Percentiles rank a stretch among this genome's conserved stretches.
phyloP scores from a whole-genome alignment of 306 rosid species.

The Casuarina equisetifolia region DNA sequence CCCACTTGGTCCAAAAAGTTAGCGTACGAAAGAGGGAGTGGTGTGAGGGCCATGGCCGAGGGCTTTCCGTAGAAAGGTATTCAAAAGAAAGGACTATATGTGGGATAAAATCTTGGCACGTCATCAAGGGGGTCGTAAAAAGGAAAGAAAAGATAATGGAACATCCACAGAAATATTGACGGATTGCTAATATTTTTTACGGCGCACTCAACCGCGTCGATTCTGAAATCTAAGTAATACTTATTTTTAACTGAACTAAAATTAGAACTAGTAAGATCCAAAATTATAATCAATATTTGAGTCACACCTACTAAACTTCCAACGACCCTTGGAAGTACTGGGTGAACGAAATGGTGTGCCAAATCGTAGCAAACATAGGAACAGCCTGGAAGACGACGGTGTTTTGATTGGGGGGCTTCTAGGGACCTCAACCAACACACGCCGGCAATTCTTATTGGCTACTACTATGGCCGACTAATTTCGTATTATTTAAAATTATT shows the following conservation, averaged over 20 bases:
- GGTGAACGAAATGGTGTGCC: not conserved
- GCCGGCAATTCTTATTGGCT: not conserved
- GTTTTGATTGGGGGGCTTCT: not conserved
- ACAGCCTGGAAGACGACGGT: not conserved
- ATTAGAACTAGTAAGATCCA: too few relatives aligned
- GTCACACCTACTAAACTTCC: not conserved
- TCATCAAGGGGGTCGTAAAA: not conserved
- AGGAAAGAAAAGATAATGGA: not conserved
- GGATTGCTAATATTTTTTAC: not conserved
- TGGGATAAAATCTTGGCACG: not conserved
- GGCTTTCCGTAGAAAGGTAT: not conserved
- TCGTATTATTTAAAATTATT: not conserved
- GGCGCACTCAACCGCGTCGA: too few relatives aligned
- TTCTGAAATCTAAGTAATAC: too few relatives aligned
- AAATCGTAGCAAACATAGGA: not conserved
- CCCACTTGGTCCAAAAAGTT: not conserved
- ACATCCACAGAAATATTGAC: not conserved
- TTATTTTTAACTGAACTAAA: too few relatives aligned
- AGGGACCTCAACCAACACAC: too few relatives aligned
- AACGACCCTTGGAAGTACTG: not conserved
- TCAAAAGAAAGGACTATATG: not conserved
- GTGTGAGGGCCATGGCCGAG: not conserved
- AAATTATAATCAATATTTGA: not conserved
- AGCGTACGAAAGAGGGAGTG: not conserved
- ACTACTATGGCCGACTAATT: not conserved